These are phyloP conservation scores for Hanseniaspora thailandica DNA, from an alignment of 805 yeast species.

Conservation along the genomic window DNA sequence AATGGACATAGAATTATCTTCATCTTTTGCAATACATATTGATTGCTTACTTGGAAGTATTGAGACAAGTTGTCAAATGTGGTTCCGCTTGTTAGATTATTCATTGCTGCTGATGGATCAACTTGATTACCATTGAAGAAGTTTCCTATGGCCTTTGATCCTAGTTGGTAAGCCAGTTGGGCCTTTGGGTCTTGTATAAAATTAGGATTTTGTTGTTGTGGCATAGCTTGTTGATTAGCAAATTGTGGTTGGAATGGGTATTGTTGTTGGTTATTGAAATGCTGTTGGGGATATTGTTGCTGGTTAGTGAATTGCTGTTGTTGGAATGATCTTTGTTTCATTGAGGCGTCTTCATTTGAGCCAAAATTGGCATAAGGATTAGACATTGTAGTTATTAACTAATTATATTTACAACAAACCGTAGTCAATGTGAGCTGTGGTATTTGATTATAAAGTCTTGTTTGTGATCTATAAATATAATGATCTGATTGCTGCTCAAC, in stretches of 20 bases:
- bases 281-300: slow-evolving; percentile 14
- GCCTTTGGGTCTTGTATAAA: slow-evolving; percentile 69
- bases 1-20: slow-evolving; percentile 73
- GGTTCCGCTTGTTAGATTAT: slow-evolving; percentile 28
- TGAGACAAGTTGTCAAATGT: slow-evolving; percentile 48
- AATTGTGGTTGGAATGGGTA: background rate
- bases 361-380: slow-evolving; percentile 10
- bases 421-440: background rate
- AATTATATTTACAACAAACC: background rate
- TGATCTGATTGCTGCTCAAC: too few species aligned
- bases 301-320: slow-evolving; percentile 7
- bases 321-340: slow-evolving; percentile 7
- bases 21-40: slow-evolving; percentile 68
- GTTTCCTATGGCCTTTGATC: slow-evolving; percentile 58
- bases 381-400: slow-evolving; percentile 1
- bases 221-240: slow-evolving; percentile 14
- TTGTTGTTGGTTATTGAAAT: background rate
- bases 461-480: too few species aligned
- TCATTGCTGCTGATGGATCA: slow-evolving; percentile 40
- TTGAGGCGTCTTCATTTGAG: background rate
- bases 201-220: slow-evolving; percentile 18
- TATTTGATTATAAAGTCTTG: too few species aligned
- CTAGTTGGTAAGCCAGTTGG: slow-evolving; percentile 76
- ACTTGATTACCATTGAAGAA: slow-evolving; percentile 20
- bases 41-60: slow-evolving; percentile 84